A percentile compares a stretch with the other conserved stretches of the same genome.
Evolutionary conservation across 1,284 basidiomycete genomes (phyloP).

Genomic region (Ustilago nuda): DNA sequence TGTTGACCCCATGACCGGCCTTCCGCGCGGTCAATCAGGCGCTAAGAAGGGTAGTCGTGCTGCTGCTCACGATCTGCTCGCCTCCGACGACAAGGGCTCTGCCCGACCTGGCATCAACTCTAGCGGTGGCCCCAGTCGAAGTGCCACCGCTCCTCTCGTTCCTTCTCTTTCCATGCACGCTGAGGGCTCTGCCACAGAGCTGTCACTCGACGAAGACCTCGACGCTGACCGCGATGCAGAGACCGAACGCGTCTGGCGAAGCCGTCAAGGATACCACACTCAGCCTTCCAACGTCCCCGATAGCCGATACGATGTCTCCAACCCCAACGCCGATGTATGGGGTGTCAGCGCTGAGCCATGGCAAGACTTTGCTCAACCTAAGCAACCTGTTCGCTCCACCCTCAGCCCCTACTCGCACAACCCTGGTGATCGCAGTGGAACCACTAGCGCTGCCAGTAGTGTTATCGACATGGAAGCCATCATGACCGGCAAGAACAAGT

Average conservation of each 20-base stretch:
- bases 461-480: slow-evolving; percentile 65
- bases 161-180: slow-evolving; percentile 47
- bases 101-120: slow-evolving; percentile 30
- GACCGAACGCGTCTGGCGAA: slow-evolving; percentile 45
- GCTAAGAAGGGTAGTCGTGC: slow-evolving; percentile 20
- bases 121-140: slow-evolving; percentile 33
- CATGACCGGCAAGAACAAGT: slow-evolving; percentile 59
- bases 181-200: slow-evolving; percentile 33
- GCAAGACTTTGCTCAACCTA: slow-evolving; percentile 66
- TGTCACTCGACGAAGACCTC: slow-evolving; percentile 40
- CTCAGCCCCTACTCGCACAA: slow-evolving; percentile 48
- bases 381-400: slow-evolving; percentile 30
- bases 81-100: slow-evolving; percentile 29
- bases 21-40: slow-evolving; percentile 32
- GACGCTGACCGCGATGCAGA: slow-evolving; percentile 48
- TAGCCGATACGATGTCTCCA: slow-evolving; percentile 52
- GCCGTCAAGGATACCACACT: slow-evolving; percentile 49
- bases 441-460: slow-evolving; percentile 55
- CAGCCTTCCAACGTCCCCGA: slow-evolving; percentile 48
- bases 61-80: neutral
- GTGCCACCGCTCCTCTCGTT: slow-evolving; percentile 40
- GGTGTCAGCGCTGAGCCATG: slow-evolving; percentile 66
- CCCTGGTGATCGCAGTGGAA: slow-evolving; percentile 44
- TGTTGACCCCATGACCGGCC: slow-evolving; percentile 63
- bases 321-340: slow-evolving; percentile 66